A percentile compares a stretch with the other conserved stretches of the same genome.
phyloP scores from a whole-genome alignment of 1,139 yeast genomes.

The Kurtzmaniella quercitrusa region DNA sequence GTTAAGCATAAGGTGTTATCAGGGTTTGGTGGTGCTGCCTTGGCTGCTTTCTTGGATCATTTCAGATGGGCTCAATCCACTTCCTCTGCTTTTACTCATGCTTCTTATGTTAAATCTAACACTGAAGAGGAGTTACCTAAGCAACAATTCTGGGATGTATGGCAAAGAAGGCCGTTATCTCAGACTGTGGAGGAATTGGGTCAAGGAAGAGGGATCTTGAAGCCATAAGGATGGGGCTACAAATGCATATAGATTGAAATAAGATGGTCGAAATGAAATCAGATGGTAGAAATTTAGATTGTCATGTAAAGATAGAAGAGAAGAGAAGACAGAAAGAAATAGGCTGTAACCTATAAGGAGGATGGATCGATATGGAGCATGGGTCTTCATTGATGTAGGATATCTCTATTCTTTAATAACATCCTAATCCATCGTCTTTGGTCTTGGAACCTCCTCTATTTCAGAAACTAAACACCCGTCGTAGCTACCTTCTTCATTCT shows the following conservation, averaged over 20 bases:
- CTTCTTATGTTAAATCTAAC: conserved; percentile 33
- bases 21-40: conserved; percentile 38
- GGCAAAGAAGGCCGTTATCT: conserved; percentile 77
- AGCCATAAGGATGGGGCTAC: conserved; percentile 17
- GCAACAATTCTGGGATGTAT: conserved; percentile 80
- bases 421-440: too few relatives aligned
- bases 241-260: background rate
- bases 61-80: conserved; percentile 42
- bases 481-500: too few relatives aligned
- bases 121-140: conserved; percentile 32
- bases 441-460: too few relatives aligned
- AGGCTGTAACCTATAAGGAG: too few relatives aligned
- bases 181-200: conserved; percentile 79
- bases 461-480: too few relatives aligned
- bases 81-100: conserved; percentile 36
- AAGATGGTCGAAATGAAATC: background rate
- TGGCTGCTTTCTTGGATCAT: conserved; percentile 39
- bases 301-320: background rate
- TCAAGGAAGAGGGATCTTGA: conserved; percentile 53
- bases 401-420: too few relatives aligned
- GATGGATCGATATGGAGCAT: too few relatives aligned
- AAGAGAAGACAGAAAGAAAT: too few relatives aligned
- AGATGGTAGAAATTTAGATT: background rate
- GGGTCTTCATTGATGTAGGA: too few relatives aligned
- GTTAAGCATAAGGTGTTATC: conserved; percentile 39